Percentiles rank a stretch among this genome's conserved stretches.
Evolutionary conservation across 257 asterid genomes (phyloP).

Genomic region (Eucommia ulmoides): DNA sequence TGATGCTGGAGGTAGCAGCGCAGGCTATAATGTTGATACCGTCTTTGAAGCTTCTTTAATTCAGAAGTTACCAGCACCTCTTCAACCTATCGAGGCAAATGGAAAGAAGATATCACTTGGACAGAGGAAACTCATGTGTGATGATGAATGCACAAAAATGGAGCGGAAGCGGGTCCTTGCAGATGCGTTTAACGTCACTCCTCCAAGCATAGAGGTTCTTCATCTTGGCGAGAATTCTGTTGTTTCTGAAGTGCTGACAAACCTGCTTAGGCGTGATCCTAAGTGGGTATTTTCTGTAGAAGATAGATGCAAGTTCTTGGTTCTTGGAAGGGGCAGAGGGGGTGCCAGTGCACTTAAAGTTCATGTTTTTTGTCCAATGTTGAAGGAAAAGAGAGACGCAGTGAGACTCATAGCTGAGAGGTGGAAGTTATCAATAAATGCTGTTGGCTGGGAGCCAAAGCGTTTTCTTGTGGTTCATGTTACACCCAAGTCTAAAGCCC

Average conservation of each 20-base stretch:
- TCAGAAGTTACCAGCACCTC: constrained; percentile 61
- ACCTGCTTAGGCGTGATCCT: constrained; percentile 87
- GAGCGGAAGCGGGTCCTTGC: constrained; percentile 90
- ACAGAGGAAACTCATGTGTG: constrained; percentile 84
- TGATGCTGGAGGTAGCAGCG: constrained; percentile 58
- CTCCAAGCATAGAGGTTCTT: constrained; percentile 62
- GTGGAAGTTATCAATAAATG: constrained; percentile 82
- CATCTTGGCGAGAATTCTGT: constrained; percentile 79
- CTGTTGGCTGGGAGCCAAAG: constrained; percentile 99
- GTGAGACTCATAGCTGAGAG: constrained; percentile 83
- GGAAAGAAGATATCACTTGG: constrained; percentile 65
- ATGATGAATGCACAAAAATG: constrained; percentile 73
- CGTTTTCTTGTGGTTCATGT: constrained; percentile 66
- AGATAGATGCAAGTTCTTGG: constrained; percentile 78
- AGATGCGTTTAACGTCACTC: constrained; percentile 66
- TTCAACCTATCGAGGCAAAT: constrained; percentile 59
- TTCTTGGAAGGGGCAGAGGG: constrained; percentile 71
- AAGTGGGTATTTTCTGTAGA: constrained; percentile 87
- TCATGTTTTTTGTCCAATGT: constrained; percentile 81
- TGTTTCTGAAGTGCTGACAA: constrained; percentile 73
- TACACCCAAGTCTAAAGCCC: constrained; percentile 78
- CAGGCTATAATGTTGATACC: constrained; percentile 32
- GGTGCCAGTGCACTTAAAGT: constrained; percentile 64
- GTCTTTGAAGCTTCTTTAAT: constrained; percentile 56
- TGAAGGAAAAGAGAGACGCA: constrained; percentile 80